These are phyloP conservation scores for Candida broadrunensis DNA, from an alignment of 805 yeast species.

Conservation along the genomic window DNA sequence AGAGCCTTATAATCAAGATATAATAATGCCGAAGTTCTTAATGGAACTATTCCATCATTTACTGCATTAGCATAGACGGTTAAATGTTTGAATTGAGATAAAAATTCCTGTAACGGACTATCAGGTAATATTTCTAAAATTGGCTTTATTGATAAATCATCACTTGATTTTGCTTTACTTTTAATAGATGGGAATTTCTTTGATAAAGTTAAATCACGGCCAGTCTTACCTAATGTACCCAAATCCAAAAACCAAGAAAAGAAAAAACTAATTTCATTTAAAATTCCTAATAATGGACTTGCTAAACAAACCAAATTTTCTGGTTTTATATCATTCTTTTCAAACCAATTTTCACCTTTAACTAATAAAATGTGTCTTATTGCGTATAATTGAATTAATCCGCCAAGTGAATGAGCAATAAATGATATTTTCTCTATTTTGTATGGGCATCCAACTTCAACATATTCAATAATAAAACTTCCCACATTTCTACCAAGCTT, in stretches of 20 bases:
- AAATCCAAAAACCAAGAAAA: constrained; percentile 41
- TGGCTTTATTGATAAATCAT: constrained; percentile 21
- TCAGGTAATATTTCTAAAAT: constrained; percentile 39
- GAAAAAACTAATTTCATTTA: constrained; percentile 37
- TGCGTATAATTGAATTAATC: constrained; percentile 40
- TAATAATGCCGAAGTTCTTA: constrained; percentile 40
- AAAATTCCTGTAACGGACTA: constrained; percentile 31
- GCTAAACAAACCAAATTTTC: constrained; percentile 39
- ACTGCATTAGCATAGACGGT: constrained; percentile 43
- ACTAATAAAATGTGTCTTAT: constrained; percentile 31
- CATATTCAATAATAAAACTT: constrained; percentile 20
- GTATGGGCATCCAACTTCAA: constrained; percentile 18
- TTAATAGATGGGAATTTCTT: constrained; percentile 19
- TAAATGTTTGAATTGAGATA: constrained; percentile 27
- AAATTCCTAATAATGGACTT: constrained; percentile 39
- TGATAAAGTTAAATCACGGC: constrained; percentile 41
- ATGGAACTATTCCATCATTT: constrained; percentile 46
- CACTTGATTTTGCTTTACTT: constrained; percentile 6
- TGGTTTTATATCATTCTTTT: constrained; percentile 22
- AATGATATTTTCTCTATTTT: constrained; percentile 32
- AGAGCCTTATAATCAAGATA: constrained; percentile 43
- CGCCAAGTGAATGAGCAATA: constrained; percentile 45
- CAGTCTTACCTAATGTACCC: constrained; percentile 45
- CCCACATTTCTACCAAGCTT: constrained; percentile 32
- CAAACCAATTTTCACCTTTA: constrained; percentile 30